Base-by-base conservation (phyloP, 2,329 filamentous ascomycete genomes). In the Aureobasidium sp. region DNA sequence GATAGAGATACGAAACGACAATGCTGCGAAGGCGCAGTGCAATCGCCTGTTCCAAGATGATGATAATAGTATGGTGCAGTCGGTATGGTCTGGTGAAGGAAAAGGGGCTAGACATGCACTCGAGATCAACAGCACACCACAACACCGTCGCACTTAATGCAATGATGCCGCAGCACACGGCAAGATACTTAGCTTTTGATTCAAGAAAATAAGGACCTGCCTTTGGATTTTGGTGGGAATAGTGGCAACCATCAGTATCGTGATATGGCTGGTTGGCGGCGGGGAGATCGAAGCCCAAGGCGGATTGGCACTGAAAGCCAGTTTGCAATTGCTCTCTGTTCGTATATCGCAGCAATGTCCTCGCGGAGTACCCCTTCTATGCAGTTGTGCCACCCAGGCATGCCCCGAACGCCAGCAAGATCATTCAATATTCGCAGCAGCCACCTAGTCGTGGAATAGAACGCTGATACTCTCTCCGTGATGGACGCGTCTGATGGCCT, bases 381-480 rank as follows among this genome's bases (percentile, higher is more conserved):
- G 52, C 52, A 31, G 42, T 56, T 44, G 42, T 41, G 42, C 53
- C 41, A 57, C 41, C 53, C 5, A 27, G 25, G 41, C 22, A 51
- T 57, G 41, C 45, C 44, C 57, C 44, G 29, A 60, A 60, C 45
- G 45, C 57, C 44, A 36, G 47, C 34, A 60, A 51, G 20, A 48
- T 37, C 29, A 39, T 27, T 31, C 27, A 34, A 47, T 15, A 41
- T 42, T 41, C 37, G 48, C 34, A 49, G 44, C 34, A 51, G n/a
- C 36, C 44, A 34, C 45, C 44, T 49, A 49, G 6, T 60, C 44
- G 73, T 91, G 88, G 77, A 99, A 99, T 57, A 99, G 82, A 64
- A 94, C 90, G 74, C 91, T 96, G 77, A 99, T 96, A 71, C 91
- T 96, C 79, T 99, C 94, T 70, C 94, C 94, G 75, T 97, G 92